Evolutionary conservation across 352 stramenopile species (phyloP), one percentile per base, ranked within the genome.

Genomic region (Phytophthora parvispora): DNA sequence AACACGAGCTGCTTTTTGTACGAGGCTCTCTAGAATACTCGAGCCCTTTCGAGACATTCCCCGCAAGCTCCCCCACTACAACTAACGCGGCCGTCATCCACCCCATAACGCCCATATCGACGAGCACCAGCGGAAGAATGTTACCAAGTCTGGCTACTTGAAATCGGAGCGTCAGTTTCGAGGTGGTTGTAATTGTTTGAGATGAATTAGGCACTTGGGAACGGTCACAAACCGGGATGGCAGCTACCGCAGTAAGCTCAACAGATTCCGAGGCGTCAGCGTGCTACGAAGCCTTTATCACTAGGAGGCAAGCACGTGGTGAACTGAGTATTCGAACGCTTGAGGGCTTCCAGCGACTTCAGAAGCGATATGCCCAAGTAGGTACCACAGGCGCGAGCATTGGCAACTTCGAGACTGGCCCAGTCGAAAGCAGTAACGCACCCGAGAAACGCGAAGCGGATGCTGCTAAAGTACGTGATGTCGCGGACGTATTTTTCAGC

Each of bases 401-500:
- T n/a, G n/a, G n/a, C n/a, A n/a, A n/a, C n/a, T n/a, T n/a, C n/a
- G n/a, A n/a, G n/a, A n/a, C 31, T 62, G 38, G 38, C 10, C 25
- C 31, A 20, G 18, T 28, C 48, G 38, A 2, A n/a, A 42, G 10
- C 43, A 22, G 8, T 27, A 15, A 59, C 22, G 40, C 15, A 24
- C 2, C 24, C 4, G 20, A 54, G 4, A 45, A 40, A 9, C 25
- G 18, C 22, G 57, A 51, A 36, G 32, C 18, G 8, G 58, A 24
- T 10, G 29, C 34, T 20, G 10, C 45, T 36, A 49, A 49, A 29
- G n/a, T 61, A 25, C 28, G 28, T 69, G 36, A 57, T 31, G 36
- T 81, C 3, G 57, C 85, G 2, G 72, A 62, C 3, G 74, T 83
- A 42, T 86, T 78, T 66, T 75, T 85, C 20, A 80, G 84, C 34